Evolutionary conservation across 192 early-diverging fungal species (phyloP), one percentile per base, ranked within the genome.

Genomic region (Backusella tarrabulga): DNA sequence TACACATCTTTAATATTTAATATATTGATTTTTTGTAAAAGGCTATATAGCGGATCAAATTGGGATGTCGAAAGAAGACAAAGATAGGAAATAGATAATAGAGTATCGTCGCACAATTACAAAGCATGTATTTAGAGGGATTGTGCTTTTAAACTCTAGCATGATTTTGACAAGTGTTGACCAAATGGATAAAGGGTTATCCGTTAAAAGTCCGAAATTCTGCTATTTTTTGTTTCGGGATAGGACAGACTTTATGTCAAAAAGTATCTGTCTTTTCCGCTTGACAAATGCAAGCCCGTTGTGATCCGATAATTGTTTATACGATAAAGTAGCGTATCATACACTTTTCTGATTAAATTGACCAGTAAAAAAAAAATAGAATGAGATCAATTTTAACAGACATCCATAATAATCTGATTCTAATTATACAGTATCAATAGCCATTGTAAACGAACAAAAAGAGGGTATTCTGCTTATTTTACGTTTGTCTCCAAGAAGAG

Each of bases 31-130:
- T 0, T 50, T 50, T 50, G 19, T 50, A 50, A 50, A 60, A 26
- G 23, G 8, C 23, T 23, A 9, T 63, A 63, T 63, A 29, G 11
- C 56, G 56, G 56, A 14, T 63, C 56, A 63, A 63, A 63, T 29
- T 63, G 23, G 46, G 23, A 63, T 11, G 26, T 63, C n/a, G 26
- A 26, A 26, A 60, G 1, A 50, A 50, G 5, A 11, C n/a, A 60
- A 26, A 60, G 54, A 63, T 63, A 63, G 56, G 56, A 63, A 63
- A 63, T 63, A 63, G 56, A 63, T 63, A 63, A 63, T 63, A 12
- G 56, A 63, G 9, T 9, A 63, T 8, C 0, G 56, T 26, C n/a
- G 23, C 0, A 60, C 56, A 56, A 23, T 56, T 8, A 26, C 54
- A 56, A 9, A 7, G 11, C 21, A 54, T 44, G 15, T 44, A 17